These are phyloP conservation scores for Calvatia gigantea DNA, from an alignment of 768 basidiomycete genomes.

Conservation along the genomic window DNA sequence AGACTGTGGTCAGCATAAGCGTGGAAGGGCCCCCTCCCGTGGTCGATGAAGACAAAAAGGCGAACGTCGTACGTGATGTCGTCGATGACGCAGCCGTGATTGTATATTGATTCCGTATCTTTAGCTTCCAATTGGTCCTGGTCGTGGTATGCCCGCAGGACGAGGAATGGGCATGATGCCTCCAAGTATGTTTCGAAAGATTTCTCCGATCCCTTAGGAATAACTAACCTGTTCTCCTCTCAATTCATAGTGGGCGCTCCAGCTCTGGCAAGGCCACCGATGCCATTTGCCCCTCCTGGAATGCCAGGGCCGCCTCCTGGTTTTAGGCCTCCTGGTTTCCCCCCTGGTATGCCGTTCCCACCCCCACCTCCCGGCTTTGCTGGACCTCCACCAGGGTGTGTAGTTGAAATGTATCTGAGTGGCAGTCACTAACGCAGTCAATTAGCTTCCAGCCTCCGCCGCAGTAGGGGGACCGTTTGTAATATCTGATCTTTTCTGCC, in stretches of 20 bases:
- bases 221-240: constrained; percentile 15
- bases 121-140: constrained; percentile 85
- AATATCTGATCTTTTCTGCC: constrained; percentile 8
- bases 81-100: constrained; percentile 4
- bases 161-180: constrained; percentile 97
- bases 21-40: constrained; percentile 96
- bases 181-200: constrained; percentile 50
- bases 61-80: constrained; percentile 48
- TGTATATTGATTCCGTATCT: constrained; percentile 15
- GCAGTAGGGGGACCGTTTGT: constrained; percentile 24
- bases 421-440: constrained; percentile 18
- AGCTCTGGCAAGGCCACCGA: constrained; percentile 63
- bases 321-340: constrained; percentile 82
- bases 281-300: constrained; percentile 65
- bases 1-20: constrained; percentile 91
- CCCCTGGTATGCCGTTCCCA: constrained; percentile 75
- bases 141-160: constrained; percentile 93
- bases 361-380: constrained; percentile 81
- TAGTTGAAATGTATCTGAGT: not conserved
- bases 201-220: not conserved
- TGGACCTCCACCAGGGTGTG: constrained; percentile 83
- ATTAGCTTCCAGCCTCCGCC: constrained; percentile 51
- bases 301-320: constrained; percentile 88
- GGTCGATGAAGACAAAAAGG: constrained; percentile 84
- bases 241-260: constrained; percentile 51